Evolutionary conservation across 306 rosid genomes (phyloP).

Genomic region (Prinsepia uniflora): DNA sequence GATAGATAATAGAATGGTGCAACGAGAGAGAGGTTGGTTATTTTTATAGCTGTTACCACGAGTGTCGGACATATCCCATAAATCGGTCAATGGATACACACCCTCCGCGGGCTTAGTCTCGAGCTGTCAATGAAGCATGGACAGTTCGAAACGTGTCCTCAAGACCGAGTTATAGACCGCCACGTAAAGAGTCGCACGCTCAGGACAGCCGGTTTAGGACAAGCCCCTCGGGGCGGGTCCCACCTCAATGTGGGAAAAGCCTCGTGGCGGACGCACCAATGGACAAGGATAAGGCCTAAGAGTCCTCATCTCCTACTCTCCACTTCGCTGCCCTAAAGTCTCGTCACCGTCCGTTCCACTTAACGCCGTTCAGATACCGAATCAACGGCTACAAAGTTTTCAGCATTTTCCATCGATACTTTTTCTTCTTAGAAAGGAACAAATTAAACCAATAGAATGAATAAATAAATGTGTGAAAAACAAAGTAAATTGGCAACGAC

Average conservation of each 20-base stretch:
- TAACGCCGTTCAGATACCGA: rapidly evolving
- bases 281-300: conserved; percentile 46
- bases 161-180: neutral
- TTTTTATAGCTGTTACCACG: neutral
- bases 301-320: neutral
- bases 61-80: conserved; percentile 23
- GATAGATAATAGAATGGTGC: too few relatives aligned
- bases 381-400: conserved; percentile 10
- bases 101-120: conserved; percentile 12
- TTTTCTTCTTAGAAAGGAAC: conserved; percentile 9
- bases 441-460: neutral
- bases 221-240: conserved; percentile 46
- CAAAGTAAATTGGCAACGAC: conserved; percentile 36
- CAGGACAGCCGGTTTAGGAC: conserved; percentile 34
- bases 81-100: conserved; percentile 28
- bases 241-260: conserved; percentile 32
- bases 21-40: too few relatives aligned
- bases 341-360: neutral
- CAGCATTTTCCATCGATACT: neutral
- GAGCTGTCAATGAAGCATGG: conserved; percentile 20
- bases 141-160: conserved; percentile 22
- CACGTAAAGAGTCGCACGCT: conserved; percentile 13
- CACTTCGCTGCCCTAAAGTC: neutral
- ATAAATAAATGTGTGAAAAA: conserved; percentile 24
- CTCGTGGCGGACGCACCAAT: conserved; percentile 61